These are phyloP conservation scores for Metschnikowia peoriensis DNA, from an alignment of 805 yeast species.

Conservation along the genomic window DNA sequence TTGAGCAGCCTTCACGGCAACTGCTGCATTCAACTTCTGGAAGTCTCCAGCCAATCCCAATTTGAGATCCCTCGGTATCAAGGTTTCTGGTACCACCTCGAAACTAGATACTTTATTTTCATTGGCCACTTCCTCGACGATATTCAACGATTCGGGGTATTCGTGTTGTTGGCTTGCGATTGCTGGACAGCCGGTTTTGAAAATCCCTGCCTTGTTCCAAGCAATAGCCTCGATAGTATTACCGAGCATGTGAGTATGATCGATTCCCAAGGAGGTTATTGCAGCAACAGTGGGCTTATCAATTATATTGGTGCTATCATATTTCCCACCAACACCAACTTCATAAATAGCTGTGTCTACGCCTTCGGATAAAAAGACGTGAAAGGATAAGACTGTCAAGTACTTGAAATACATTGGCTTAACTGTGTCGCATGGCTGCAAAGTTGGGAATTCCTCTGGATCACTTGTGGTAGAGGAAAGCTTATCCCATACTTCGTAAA, in stretches of 20 bases:
- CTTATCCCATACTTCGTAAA: constrained; percentile 91
- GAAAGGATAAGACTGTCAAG: constrained; percentile 85
- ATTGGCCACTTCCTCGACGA: constrained; percentile 61
- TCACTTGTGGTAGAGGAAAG: constrained; percentile 61
- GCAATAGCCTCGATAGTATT: constrained; percentile 85
- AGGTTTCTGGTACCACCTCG: constrained; percentile 48
- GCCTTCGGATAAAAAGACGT: constrained; percentile 81
- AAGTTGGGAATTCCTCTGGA: constrained; percentile 53
- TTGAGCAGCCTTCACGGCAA: constrained; percentile 72
- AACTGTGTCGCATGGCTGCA: constrained; percentile 62
- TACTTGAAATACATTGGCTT: constrained; percentile 94
- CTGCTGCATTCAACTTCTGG: constrained; percentile 81
- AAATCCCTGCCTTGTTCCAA: constrained; percentile 95
- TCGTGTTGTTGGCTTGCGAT: constrained; percentile 58
- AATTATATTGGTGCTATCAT: constrained; percentile 91
- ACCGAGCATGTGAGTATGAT: constrained; percentile 86
- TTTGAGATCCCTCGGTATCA: constrained; percentile 39
- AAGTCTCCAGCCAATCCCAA: constrained; percentile 83
- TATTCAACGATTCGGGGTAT: constrained; percentile 49
- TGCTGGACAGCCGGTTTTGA: constrained; percentile 66
- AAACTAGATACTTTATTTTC: constrained; percentile 54
- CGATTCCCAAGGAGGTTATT: constrained; percentile 83
- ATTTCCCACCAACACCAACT: constrained; percentile 98
- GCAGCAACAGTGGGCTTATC: constrained; percentile 81
- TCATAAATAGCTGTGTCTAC: constrained; percentile 95